Evolutionary conservation across 2,329 filamentous ascomycete species (phyloP), one percentile per base, ranked within the genome.

Genomic region (Pyrenophora teres): DNA sequence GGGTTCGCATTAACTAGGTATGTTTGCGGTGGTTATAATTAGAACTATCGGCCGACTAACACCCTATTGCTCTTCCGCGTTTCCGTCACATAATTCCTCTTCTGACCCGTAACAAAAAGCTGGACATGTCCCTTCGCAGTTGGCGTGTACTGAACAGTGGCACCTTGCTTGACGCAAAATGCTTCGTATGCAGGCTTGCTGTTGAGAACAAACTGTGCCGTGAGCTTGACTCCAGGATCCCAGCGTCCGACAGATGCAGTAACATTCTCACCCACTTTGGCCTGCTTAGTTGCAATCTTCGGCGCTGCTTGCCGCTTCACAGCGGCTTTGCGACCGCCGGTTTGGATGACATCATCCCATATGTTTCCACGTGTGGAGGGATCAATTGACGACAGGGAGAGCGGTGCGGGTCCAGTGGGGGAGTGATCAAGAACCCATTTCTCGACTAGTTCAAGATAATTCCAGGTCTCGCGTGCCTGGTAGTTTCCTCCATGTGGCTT

Each of bases 191-290:
- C 39, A 15, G 60, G 48, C 46, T 63, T 63, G 2, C 68, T 63
- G 48, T 71, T 56, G 1, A 73, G 41, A 12, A 64, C 12, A 72
- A 72, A 74, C 50, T 73, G 66, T 33, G 67, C 72, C 30, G 64
- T 54, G 0, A 75, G 57, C 37, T 38, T 53, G 2, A 75, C 67
- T 15, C 72, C 73, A 3, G 73, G 72, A 54, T 75, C 72, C 72
- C 72, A 75, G 1, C 66, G 59, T 2, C 73, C 73, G 2, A 69
- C 64, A 44, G 39, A 67, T 2, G 60, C 57, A n/a, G 40, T 21
- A 3, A 58, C 21, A 5, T 44, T 33, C 8, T 46, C 39, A 3
- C 44, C 54, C 2, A 60, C 50, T 4, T 36, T 39, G n/a, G 44
- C 49, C 12, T 48, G 46, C 4, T 54, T 43, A 0, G 25, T 50